Conservation (phyloP, 306 rosid species). For the Acacia confusa region DNA sequence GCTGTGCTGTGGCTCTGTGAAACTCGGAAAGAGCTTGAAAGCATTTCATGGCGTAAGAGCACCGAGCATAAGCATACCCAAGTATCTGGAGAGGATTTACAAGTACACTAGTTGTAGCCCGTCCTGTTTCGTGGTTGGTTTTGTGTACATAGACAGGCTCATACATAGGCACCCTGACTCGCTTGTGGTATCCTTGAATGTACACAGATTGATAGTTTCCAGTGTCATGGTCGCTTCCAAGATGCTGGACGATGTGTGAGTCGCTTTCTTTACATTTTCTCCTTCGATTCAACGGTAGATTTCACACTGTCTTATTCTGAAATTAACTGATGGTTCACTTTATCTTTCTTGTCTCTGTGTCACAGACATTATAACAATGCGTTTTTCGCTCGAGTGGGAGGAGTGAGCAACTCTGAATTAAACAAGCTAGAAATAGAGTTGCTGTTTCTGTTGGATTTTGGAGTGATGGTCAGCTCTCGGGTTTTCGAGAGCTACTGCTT, state of each 20-base stretch:
- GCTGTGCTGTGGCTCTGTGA: slow-evolving; percentile 33
- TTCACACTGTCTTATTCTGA: not conserved
- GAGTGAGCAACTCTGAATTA: slow-evolving; percentile 76
- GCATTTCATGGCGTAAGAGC: slow-evolving; percentile 80
- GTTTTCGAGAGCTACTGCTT: slow-evolving; percentile 73
- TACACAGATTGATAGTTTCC: slow-evolving; percentile 79
- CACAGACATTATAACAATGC: slow-evolving; percentile 81
- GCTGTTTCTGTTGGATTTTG: slow-evolving; percentile 81
- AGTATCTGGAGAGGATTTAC: slow-evolving; percentile 90
- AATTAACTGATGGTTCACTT: not conserved
- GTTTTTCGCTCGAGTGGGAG: slow-evolving; percentile 79
- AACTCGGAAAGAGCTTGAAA: slow-evolving; percentile 61
- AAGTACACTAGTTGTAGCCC: slow-evolving; percentile 93
- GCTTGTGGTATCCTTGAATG: slow-evolving; percentile 74
- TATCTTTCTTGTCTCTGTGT: not conserved
- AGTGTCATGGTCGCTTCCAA: slow-evolving; percentile 89
- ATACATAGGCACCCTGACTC: slow-evolving; percentile 80
- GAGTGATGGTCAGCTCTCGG: slow-evolving; percentile 67
- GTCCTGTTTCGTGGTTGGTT: slow-evolving; percentile 88
- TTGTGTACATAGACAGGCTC: slow-evolving; percentile 79
- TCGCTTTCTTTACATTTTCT: slow-evolving; percentile 5
- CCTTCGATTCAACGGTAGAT: not conserved
- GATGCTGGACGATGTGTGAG: slow-evolving; percentile 95
- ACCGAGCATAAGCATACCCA: slow-evolving; percentile 78
- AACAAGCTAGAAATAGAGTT: slow-evolving; percentile 85